phyloP scores from a whole-genome alignment of 768 basidiomycete genomes.

The Boletus tomentosulus region DNA sequence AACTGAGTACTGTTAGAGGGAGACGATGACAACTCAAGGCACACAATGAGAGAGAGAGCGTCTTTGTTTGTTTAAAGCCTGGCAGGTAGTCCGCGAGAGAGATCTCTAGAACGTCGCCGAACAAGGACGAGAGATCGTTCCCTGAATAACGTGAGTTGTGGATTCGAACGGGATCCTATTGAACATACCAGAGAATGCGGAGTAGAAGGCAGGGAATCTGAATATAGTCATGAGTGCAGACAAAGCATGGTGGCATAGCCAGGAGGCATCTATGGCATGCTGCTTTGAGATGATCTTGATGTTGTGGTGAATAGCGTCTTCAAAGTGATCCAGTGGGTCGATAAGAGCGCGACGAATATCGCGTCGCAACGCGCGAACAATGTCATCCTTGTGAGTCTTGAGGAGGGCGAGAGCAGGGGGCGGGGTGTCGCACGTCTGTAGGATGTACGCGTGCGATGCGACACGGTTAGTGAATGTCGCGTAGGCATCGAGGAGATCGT shows the following conservation, averaged over 20 bases:
- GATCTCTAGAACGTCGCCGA: constrained; percentile 44
- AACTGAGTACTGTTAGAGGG: constrained; percentile 36
- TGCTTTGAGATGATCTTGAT: constrained; percentile 36
- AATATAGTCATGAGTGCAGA: constrained; percentile 49
- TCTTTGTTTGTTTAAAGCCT: constrained; percentile 40
- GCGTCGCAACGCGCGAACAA: constrained; percentile 44
- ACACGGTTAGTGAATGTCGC: constrained; percentile 45
- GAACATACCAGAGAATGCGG: constrained; percentile 48
- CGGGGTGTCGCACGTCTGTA: neutral
- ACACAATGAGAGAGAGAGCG: constrained; percentile 45
- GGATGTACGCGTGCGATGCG: constrained; percentile 15
- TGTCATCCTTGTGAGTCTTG: constrained; percentile 26
- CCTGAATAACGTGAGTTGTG: constrained; percentile 28
- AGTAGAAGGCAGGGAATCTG: constrained; percentile 41
- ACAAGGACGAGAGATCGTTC: constrained; percentile 39
- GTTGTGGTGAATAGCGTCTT: no score
- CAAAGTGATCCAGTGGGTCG: constrained; percentile 18
- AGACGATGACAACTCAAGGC: constrained; percentile 48
- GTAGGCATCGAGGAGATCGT: constrained; percentile 64
- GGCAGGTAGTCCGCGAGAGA: constrained; percentile 34
- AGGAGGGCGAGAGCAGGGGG: constrained; percentile 30
- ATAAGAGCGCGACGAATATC: constrained; percentile 46
- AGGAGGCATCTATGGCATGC: constrained; percentile 37
- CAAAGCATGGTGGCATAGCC: constrained; percentile 52
- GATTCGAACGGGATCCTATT: neutral